Conservation (phyloP, 2,329 filamentous ascomycete species). For the Dendrostoma leiphaemia region DNA sequence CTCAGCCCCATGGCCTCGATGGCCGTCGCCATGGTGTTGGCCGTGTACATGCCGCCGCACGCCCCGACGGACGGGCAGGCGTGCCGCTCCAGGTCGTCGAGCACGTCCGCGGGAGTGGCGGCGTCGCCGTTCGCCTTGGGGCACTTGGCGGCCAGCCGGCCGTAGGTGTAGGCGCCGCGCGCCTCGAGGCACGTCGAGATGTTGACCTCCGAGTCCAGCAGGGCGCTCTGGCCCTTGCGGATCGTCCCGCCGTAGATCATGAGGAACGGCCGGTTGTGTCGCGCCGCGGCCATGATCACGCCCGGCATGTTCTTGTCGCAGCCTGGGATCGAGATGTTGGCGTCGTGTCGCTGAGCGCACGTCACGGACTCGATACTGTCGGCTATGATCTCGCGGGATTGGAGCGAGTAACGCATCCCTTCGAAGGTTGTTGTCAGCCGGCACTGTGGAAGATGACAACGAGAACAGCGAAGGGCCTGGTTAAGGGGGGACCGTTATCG, state of each 20-base stretch:
- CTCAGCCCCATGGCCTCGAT: conserved; percentile 75
- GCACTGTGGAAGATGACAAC: neutral
- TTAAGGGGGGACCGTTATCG: too few relatives aligned
- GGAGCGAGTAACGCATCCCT: conserved; percentile 94
- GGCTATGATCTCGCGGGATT: conserved; percentile 87
- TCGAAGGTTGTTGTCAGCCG: conserved; percentile 15
- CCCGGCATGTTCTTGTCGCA: conserved; percentile 99
- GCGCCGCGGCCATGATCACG: conserved; percentile 83
- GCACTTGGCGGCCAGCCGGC: conserved; percentile 69
- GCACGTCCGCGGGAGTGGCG: conserved; percentile 75
- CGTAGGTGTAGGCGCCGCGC: conserved; percentile 77
- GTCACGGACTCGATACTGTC: conserved; percentile 94
- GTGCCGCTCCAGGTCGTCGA: conserved; percentile 91
- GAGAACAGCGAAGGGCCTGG: neutral
- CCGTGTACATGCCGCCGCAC: conserved; percentile 84
- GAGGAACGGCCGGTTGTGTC: conserved; percentile 87
- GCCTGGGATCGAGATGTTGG: conserved; percentile 87
- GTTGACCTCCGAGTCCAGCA: conserved; percentile 78
- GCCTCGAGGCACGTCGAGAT: conserved; percentile 88
- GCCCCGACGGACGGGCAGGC: conserved; percentile 83
- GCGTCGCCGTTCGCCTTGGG: conserved; percentile 49
- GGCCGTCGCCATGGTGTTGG: conserved; percentile 73
- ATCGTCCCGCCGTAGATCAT: conserved; percentile 97
- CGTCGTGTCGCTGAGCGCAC: conserved; percentile 88
- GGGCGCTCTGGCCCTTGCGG: conserved; percentile 75